Evolutionary conservation across 2,329 filamentous ascomycete genomes (phyloP).

Genomic region (Ascochyta lentis): DNA sequence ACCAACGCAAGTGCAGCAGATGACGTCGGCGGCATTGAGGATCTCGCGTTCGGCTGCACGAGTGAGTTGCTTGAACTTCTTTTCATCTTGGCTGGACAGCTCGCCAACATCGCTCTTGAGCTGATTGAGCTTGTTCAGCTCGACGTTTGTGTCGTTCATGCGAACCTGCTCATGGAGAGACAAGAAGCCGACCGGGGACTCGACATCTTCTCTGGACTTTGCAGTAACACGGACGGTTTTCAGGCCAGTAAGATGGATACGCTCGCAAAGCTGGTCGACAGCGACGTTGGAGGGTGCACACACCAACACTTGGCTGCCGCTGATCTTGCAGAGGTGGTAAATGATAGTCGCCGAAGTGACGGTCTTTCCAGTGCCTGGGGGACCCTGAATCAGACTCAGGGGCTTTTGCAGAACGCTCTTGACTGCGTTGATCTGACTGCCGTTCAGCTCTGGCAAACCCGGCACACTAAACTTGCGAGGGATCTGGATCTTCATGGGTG

Average conservation of each 20-base stretch:
- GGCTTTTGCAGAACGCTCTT: slow-evolving; percentile 94
- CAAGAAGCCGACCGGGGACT: slow-evolving; percentile 95
- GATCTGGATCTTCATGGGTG: slow-evolving; percentile 93
- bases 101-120: slow-evolving; percentile 92
- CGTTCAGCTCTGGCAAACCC: slow-evolving; percentile 90
- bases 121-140: slow-evolving; percentile 89
- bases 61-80: slow-evolving; percentile 96
- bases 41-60: slow-evolving; percentile 95
- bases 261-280: slow-evolving; percentile 96
- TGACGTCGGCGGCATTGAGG: slow-evolving; percentile 91
- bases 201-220: slow-evolving; percentile 97
- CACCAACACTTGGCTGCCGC: slow-evolving; percentile 91
- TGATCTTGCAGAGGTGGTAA: slow-evolving; percentile 95
- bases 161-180: slow-evolving; percentile 96
- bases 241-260: slow-evolving; percentile 90
- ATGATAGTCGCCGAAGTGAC: slow-evolving; percentile 99
- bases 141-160: slow-evolving; percentile 95
- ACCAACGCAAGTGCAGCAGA: slow-evolving; percentile 98
- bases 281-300: slow-evolving; percentile 98
- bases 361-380: slow-evolving; percentile 96
- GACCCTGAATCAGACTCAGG: slow-evolving; percentile 93
- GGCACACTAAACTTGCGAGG: slow-evolving; percentile 97
- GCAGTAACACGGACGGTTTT: slow-evolving; percentile 98
- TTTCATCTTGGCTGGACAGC: slow-evolving; percentile 93
- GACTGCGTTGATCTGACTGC: slow-evolving; percentile 94